phyloP scores from a whole-genome alignment of 192 early-diverging fungal genomes.

The Entrophospora sp. region DNA sequence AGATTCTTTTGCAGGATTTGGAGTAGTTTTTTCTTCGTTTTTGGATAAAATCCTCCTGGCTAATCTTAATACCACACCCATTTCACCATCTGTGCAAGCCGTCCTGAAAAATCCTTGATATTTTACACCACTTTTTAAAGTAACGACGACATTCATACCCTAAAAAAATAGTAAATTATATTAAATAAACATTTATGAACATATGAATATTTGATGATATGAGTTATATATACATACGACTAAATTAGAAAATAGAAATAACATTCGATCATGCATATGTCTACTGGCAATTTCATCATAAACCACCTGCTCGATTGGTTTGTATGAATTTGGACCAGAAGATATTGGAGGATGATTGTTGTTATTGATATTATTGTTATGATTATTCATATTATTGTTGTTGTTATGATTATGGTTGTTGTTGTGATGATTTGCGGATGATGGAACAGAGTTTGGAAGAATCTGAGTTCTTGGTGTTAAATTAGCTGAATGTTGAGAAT shows the following conservation, averaged over 20 bases:
- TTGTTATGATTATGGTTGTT: too few relatives aligned
- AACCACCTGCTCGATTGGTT: conserved; percentile 23
- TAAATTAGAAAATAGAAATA: conserved; percentile 56
- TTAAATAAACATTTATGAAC: too few relatives aligned
- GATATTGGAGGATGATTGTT: not conserved
- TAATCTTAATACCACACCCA: conserved; percentile 54
- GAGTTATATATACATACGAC: conserved; percentile 60
- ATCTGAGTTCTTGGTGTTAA: not conserved
- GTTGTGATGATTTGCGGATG: conserved; percentile 6
- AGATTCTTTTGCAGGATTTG: conserved; percentile 28
- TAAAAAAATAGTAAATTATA: too few relatives aligned
- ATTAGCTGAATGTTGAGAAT: conserved; percentile 10
- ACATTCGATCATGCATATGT: conserved; percentile 55
- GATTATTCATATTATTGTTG: too few relatives aligned
- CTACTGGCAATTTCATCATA: conserved; percentile 24
- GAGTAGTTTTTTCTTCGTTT: conserved; percentile 31
- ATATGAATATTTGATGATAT: too few relatives aligned
- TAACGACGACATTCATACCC: conserved; percentile 59
- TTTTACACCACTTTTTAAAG: conserved; percentile 43
- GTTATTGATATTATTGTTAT: too few relatives aligned
- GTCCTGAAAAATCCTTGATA: conserved; percentile 67
- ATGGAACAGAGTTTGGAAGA: not conserved
- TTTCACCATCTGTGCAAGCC: conserved; percentile 48
- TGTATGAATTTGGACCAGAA: not conserved
- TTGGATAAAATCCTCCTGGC: conserved; percentile 37